These are phyloP conservation scores for Zasmidium citrigriseum DNA, from an alignment of 2,329 filamentous ascomycete genomes.

Conservation along the genomic window DNA sequence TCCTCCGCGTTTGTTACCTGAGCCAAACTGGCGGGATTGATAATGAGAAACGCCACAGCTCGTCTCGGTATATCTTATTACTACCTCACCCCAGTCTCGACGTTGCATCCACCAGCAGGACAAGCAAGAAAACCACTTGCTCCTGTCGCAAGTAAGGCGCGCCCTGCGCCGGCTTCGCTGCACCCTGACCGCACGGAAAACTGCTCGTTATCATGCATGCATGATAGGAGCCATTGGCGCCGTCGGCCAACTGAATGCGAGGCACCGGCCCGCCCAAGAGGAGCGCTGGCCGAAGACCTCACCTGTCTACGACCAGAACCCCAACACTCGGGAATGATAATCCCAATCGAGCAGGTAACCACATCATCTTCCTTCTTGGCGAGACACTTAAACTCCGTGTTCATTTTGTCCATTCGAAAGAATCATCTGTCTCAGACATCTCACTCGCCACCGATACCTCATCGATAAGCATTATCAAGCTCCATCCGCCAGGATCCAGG, in stretches of 20 bases:
- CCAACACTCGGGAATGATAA: background rate
- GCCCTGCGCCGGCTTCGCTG: slow-evolving; percentile 1
- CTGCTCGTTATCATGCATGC: slow-evolving; percentile 6
- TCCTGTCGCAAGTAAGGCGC: background rate
- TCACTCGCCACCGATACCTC: background rate
- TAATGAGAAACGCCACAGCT: slow-evolving; percentile 2
- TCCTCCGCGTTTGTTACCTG: background rate
- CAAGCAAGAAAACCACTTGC: background rate
- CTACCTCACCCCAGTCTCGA: slow-evolving; percentile 1
- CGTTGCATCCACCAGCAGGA: background rate
- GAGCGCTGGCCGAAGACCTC: background rate
- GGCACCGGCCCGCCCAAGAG: slow-evolving; percentile 5
- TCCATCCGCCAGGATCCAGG: background rate
- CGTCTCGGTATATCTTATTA: slow-evolving; percentile 1
- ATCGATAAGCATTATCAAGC: background rate
- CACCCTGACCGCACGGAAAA: background rate
- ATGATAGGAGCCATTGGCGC: background rate
- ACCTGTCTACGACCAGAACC: background rate
- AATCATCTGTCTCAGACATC: background rate
- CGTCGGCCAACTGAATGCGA: slow-evolving; percentile 3
- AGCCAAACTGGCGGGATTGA: background rate
- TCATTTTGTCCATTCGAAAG: too few species aligned
- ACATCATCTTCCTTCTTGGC: background rate
- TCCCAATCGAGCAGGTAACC: background rate
- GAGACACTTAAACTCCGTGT: too few species aligned